Percentiles rank a stretch among this genome's conserved stretches.
phyloP scores from a whole-genome alignment of 176 grass and related monocot genomes.

The Alopecurus myosuroides region DNA sequence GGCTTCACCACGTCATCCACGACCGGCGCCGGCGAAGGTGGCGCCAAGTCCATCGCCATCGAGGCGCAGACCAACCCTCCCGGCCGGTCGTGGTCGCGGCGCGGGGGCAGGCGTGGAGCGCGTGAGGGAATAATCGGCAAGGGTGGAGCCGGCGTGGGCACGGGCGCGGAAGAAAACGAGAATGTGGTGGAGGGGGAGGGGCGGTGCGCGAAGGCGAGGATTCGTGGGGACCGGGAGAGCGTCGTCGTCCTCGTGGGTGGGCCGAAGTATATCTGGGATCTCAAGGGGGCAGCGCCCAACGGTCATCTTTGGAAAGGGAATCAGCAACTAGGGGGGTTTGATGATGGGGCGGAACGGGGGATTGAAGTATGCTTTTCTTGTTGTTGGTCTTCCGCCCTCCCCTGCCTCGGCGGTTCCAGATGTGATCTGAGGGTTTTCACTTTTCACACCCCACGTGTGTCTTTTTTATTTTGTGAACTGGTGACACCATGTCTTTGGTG shows the following conservation, averaged over 20 bases:
- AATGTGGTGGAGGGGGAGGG: background rate
- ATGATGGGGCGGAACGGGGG: slow-evolving; percentile 3
- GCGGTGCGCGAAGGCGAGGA: slow-evolving; percentile 17
- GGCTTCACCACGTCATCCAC: background rate
- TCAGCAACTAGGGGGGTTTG: background rate
- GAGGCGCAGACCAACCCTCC: slow-evolving; percentile 1
- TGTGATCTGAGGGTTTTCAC: too few relatives aligned
- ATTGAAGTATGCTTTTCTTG: slow-evolving; percentile 30
- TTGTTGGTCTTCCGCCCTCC: background rate
- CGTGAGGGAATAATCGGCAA: background rate
- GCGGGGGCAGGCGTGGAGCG: background rate
- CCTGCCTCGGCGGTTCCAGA: too few relatives aligned
- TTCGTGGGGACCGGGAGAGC: background rate
- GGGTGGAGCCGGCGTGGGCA: slow-evolving; percentile 8
- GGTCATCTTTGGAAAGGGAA: slow-evolving; percentile 38
- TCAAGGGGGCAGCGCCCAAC: slow-evolving; percentile 40
- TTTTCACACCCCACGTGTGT: too few relatives aligned
- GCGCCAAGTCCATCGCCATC: slow-evolving; percentile 21
- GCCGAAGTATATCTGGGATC: slow-evolving; percentile 36
- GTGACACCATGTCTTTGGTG: too few relatives aligned
- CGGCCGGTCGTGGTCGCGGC: background rate
- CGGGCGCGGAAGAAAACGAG: background rate
- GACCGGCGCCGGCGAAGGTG: background rate
- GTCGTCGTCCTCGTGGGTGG: background rate
- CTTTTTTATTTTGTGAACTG: too few relatives aligned